Base-by-base conservation (phyloP, 352 stramenopile species). In the Globisporangium radiosum region DNA sequence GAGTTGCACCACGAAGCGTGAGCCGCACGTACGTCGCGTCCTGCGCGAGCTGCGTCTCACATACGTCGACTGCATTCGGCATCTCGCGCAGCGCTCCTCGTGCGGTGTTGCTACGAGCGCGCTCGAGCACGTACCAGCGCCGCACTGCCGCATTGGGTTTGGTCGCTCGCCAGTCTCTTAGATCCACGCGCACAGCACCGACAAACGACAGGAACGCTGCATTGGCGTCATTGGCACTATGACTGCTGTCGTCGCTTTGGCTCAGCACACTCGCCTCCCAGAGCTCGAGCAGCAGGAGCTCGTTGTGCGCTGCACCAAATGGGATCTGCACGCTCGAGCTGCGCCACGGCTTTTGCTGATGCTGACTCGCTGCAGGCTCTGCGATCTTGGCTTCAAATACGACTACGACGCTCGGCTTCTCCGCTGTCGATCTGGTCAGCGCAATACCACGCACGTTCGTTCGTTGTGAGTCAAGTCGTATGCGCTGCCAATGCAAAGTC, bases 121-220 rank as follows among this genome's bases (percentile, higher is more conserved):
- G 14, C 39, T 45, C 17, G n/a, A 63, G 19, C 15, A 5, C 4
- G 10, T 67, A 67, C 61, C 61, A 67, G 6, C 61, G 61, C 8
- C 25, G 25, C 25, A 33, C 25, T 38, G 50, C 17, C 8, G 15
- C 11, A 8, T 6, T 11, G 13, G 6, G 33, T 14, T 43, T 25
- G 39, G 7, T 11, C 17, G 39, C 33, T 33, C 15, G 19, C 60
- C 60, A 65, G 3, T 25, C 17, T 7, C n/a, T 19, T 5, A 57
- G 11, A 56, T 60, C 59, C 4, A 60, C 42, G 17, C 25, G 6
- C 14, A 49, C 54, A 15, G 38, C 11, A 1, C 59, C 59, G 11
- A 56, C 25, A n/a, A 60, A 54, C 39, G 59, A 56, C n/a, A 65
- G 17, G 19, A 60, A 52, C 8, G 8, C 53, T 3, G 37, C 25